phyloP scores from a whole-genome alignment of 2,329 filamentous ascomycete species.

The Ophiosphaerella herpotricha region DNA sequence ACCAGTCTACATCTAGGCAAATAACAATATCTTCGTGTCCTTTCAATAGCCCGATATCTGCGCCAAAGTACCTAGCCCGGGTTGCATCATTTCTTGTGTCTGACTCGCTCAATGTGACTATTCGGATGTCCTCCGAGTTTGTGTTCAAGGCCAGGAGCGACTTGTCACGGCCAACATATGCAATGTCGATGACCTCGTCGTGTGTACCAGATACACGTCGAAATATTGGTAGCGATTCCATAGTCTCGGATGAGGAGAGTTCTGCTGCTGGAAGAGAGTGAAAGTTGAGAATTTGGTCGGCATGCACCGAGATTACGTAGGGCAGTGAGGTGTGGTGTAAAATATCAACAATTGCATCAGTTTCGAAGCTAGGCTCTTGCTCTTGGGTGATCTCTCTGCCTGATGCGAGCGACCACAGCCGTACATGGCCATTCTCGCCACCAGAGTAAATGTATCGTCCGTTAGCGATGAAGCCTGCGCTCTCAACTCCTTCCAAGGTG shows the following conservation, averaged over 20 bases:
- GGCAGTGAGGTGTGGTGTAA: slow-evolving; percentile 68
- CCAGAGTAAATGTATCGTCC: slow-evolving; percentile 79
- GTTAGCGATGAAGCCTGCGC: slow-evolving; percentile 75
- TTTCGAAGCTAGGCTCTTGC: slow-evolving; percentile 65
- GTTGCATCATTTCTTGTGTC: slow-evolving; percentile 30
- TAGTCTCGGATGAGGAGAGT: slow-evolving; percentile 47
- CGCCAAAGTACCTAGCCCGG: slow-evolving; percentile 74
- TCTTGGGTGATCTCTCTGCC: slow-evolving; percentile 80
- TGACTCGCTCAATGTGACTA: slow-evolving; percentile 69
- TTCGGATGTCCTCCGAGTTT: slow-evolving; percentile 89
- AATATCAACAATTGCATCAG: slow-evolving; percentile 71
- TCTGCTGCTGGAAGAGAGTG: slow-evolving; percentile 62
- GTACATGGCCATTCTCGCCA: slow-evolving; percentile 79
- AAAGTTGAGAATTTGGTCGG: slow-evolving; percentile 84
- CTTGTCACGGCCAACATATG: slow-evolving; percentile 78
- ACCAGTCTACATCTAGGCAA: slow-evolving; percentile 93
- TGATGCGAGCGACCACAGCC: slow-evolving; percentile 79
- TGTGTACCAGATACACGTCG: slow-evolving; percentile 92
- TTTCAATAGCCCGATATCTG: slow-evolving; percentile 82
- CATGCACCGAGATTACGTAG: slow-evolving; percentile 80
- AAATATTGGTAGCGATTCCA: slow-evolving; percentile 65
- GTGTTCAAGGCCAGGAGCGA: slow-evolving; percentile 88
- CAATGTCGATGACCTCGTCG: slow-evolving; percentile 95
- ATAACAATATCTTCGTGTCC: slow-evolving; percentile 97
- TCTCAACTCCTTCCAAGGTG: slow-evolving; percentile 83